phyloP scores from a whole-genome alignment of 768 basidiomycete genomes.

The Obba rivulosa region DNA sequence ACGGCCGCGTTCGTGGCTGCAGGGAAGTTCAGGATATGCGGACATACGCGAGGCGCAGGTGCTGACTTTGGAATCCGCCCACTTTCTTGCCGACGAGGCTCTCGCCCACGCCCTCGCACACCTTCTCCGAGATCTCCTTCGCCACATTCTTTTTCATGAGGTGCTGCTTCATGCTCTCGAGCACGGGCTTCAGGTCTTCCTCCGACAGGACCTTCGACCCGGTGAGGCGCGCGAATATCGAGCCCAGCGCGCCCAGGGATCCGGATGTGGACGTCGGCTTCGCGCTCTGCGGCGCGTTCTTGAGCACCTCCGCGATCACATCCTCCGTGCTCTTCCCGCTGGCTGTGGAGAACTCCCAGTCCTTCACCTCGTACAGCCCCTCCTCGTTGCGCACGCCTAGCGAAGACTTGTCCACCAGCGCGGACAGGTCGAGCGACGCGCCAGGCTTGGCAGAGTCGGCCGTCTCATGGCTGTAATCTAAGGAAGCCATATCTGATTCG shows the following conservation, averaged over 20 bases:
- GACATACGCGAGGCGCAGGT: neutral
- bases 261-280: conserved; percentile 20
- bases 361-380: conserved; percentile 68
- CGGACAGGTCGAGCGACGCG: conserved; percentile 43
- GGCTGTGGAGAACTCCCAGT: conserved; percentile 73
- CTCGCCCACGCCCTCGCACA: conserved; percentile 92
- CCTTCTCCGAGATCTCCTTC: conserved; percentile 88
- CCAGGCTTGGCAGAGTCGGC: conserved; percentile 28
- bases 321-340: conserved; percentile 39
- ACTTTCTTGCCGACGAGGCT: conserved; percentile 87
- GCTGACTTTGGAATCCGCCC: conserved; percentile 82
- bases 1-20: conserved; percentile 84
- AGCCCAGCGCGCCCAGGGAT: conserved; percentile 63
- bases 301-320: conserved; percentile 57
- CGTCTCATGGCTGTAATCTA: conserved; percentile 80
- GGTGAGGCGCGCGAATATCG: conserved; percentile 79
- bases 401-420: conserved; percentile 64
- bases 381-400: conserved; percentile 73
- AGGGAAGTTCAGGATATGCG: conserved; percentile 3
- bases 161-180: conserved; percentile 95
- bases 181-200: conserved; percentile 78
- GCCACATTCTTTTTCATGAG: conserved; percentile 99
- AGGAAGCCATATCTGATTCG: conserved; percentile 86
- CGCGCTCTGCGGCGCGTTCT: conserved; percentile 25
- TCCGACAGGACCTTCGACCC: conserved; percentile 80